Evolutionary conservation across 2,329 filamentous ascomycete genomes (phyloP).

Genomic region (Periconia sp.): DNA sequence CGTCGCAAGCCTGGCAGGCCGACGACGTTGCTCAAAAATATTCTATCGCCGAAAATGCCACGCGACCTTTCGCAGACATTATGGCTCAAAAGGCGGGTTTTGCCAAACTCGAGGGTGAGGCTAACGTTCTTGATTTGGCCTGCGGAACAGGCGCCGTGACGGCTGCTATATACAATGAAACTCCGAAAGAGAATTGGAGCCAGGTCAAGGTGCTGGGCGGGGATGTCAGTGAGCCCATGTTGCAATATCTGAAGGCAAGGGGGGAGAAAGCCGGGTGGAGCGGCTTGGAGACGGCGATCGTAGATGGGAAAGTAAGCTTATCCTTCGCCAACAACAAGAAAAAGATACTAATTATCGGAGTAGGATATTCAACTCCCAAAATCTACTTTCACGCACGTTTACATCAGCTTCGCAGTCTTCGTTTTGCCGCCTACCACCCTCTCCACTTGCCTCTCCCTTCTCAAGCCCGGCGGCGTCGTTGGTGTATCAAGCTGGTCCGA

Average conservation of each 20-base stretch:
- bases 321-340: background rate
- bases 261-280: conserved; percentile 25
- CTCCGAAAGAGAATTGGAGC: conserved; percentile 20
- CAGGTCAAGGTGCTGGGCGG: conserved; percentile 23
- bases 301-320: conserved; percentile 23
- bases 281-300: conserved; percentile 15
- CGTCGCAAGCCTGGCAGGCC: conserved; percentile 7
- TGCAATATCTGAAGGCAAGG: conserved; percentile 21
- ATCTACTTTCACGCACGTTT: conserved; percentile 25
- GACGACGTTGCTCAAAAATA: conserved; percentile 23
- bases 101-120: conserved; percentile 1
- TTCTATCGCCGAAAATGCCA: conserved; percentile 24
- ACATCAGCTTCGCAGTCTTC: conserved; percentile 32
- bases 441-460: conserved; percentile 3
- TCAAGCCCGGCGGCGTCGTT: conserved; percentile 24
- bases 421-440: conserved; percentile 15
- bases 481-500: conserved; percentile 28
- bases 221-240: conserved; percentile 29
- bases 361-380: conserved; percentile 18
- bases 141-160: conserved; percentile 32
- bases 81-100: conserved; percentile 18
- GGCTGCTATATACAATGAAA: conserved; percentile 21
- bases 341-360: background rate
- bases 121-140: conserved; percentile 29
- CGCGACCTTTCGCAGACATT: conserved; percentile 21